phyloP scores from a whole-genome alignment of 768 basidiomycete genomes.

The Leccinellum rugosiceps region DNA sequence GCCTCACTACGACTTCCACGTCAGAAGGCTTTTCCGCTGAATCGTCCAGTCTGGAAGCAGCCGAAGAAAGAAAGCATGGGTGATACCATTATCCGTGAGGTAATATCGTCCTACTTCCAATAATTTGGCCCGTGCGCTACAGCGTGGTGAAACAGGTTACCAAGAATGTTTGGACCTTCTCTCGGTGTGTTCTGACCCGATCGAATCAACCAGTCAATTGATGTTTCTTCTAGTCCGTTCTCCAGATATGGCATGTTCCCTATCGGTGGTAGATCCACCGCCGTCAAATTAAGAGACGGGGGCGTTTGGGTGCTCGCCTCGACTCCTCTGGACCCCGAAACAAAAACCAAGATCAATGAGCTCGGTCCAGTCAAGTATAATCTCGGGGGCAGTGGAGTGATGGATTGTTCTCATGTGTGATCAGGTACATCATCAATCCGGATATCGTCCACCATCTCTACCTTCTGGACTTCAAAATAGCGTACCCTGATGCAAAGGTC shows the following conservation, averaged over 20 bases:
- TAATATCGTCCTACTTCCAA: conserved; percentile 12
- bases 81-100: conserved; percentile 45
- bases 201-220: not conserved
- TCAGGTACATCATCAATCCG: conserved; percentile 56
- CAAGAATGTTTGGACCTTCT: conserved; percentile 63
- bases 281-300: conserved; percentile 62
- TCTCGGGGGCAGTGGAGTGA: not conserved
- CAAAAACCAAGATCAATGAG: conserved; percentile 55
- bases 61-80: conserved; percentile 20
- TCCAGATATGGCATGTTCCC: conserved; percentile 63
- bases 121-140: not conserved
- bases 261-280: conserved; percentile 82
- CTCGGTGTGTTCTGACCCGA: conserved; percentile 39
- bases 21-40: conserved; percentile 7
- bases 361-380: conserved; percentile 67
- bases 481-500: conserved; percentile 69
- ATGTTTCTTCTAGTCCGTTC: conserved; percentile 51
- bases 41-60: conserved; percentile 1
- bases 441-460: conserved; percentile 60
- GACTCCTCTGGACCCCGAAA: conserved; percentile 63
- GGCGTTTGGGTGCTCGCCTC: conserved; percentile 85
- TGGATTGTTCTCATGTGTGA: not conserved
- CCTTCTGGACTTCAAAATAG: conserved; percentile 60
- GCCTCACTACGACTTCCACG: conserved; percentile 19
- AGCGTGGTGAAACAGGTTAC: conserved; percentile 35